Percentiles rank a stretch among this genome's conserved stretches.
These are phyloP conservation scores for Incumbomyces delicatus DNA, from an alignment of 2,329 filamentous ascomycete species.

Conservation along the genomic window DNA sequence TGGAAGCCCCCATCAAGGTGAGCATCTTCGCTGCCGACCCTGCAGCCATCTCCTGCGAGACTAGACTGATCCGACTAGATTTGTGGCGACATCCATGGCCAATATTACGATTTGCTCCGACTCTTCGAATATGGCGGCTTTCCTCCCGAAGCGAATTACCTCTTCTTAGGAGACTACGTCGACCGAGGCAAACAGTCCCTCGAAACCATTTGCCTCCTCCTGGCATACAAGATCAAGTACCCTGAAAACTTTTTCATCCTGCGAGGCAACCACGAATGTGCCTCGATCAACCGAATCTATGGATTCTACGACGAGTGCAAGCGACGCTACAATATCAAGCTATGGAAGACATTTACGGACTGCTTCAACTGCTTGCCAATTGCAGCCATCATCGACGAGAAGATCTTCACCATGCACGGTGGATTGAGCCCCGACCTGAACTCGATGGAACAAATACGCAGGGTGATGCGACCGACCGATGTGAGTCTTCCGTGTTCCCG, in stretches of 20 bases:
- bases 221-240: conserved; percentile 99
- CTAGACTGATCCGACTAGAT: conserved; percentile 53
- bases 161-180: conserved; percentile 98
- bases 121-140: conserved; percentile 98
- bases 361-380: conserved; percentile 99
- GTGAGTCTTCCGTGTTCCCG: too few relatives aligned
- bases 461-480: conserved; percentile 97
- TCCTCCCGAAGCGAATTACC: conserved; percentile 96
- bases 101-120: conserved; percentile 96
- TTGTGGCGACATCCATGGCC: conserved; percentile 96
- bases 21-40: conserved; percentile 19
- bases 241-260: conserved; percentile 99
- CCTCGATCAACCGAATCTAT: conserved; percentile 97
- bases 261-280: conserved; percentile 97
- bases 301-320: conserved; percentile 99
- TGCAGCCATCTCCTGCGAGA: not conserved
- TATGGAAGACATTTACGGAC: conserved; percentile 99
- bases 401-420: conserved; percentile 99
- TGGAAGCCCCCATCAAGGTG: conserved; percentile 99
- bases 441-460: conserved; percentile 99
- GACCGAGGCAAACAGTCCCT: conserved; percentile 98
- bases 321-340: conserved; percentile 96
- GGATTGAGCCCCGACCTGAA: conserved; percentile 94
- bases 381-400: conserved; percentile 97
- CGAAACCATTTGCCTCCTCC: conserved; percentile 91